Evolutionary conservation across 208 protist species (phyloP).

Genomic region (Jaenimonas drosophilae): DNA sequence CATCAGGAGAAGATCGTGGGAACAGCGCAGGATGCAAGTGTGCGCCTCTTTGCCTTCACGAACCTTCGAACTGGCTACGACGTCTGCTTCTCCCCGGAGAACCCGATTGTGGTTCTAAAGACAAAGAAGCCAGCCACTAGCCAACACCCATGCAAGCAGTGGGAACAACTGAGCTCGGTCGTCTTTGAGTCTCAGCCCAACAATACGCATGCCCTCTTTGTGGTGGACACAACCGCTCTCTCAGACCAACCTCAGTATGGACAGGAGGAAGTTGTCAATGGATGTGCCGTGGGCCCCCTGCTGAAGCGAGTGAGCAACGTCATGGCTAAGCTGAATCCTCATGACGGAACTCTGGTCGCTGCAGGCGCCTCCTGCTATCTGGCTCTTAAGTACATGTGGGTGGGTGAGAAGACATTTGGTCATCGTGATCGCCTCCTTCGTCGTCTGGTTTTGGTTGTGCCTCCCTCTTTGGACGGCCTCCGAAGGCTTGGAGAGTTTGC

Average conservation of each 20-base stretch:
- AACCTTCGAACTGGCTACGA: constrained; percentile 55
- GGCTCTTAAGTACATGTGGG: constrained; percentile 59
- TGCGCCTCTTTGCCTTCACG: constrained; percentile 69
- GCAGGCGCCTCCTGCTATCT: constrained; percentile 45
- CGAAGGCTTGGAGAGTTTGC: not conserved
- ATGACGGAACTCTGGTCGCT: constrained; percentile 60
- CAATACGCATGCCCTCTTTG: constrained; percentile 64
- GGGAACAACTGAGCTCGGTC: constrained; percentile 41
- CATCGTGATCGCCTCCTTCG: constrained; percentile 59
- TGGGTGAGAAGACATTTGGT: constrained; percentile 60
- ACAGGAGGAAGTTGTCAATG: constrained; percentile 43
- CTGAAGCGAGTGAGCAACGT: constrained; percentile 56
- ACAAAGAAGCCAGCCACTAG: constrained; percentile 18
- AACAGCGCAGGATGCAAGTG: constrained; percentile 35
- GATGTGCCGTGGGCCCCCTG: constrained; percentile 28
- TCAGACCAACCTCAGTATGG: constrained; percentile 8
- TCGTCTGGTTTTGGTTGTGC: constrained; percentile 50
- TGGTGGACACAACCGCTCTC: constrained; percentile 44
- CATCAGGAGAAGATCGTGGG: constrained; percentile 49
- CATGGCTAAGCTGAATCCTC: constrained; percentile 54
- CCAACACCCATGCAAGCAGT: constrained; percentile 68
- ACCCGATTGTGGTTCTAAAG: constrained; percentile 65
- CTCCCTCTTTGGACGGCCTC: constrained; percentile 20
- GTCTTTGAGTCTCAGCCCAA: constrained; percentile 57
- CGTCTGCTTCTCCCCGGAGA: constrained; percentile 60